These are phyloP conservation scores for Ustilago loliicola DNA, from an alignment of 1,284 basidiomycete genomes.

Conservation along the genomic window DNA sequence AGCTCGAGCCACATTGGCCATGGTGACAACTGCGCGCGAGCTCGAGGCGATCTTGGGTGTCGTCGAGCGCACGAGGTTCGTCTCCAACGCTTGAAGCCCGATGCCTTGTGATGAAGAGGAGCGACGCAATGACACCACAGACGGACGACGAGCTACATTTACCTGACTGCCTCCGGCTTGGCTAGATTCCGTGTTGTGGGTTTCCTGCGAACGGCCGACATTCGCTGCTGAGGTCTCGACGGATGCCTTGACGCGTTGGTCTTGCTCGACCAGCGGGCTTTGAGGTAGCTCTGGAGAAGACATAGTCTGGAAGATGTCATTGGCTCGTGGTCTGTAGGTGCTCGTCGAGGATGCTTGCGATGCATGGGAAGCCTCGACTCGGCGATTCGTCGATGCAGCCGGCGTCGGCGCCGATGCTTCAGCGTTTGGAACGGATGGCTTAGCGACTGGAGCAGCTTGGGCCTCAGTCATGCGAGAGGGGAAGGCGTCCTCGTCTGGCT, in stretches of 20 bases:
- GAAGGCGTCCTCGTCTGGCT: slow-evolving; percentile 53
- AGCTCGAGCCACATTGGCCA: slow-evolving; percentile 39
- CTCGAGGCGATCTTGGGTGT: slow-evolving; percentile 36
- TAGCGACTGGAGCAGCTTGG: not conserved
- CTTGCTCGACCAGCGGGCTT: not conserved
- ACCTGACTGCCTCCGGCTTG: slow-evolving; percentile 6
- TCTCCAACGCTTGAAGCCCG: slow-evolving; percentile 53
- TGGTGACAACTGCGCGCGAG: slow-evolving; percentile 7
- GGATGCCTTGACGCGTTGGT: not conserved
- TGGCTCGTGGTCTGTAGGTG: slow-evolving; percentile 42
- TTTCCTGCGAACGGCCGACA: slow-evolving; percentile 5
- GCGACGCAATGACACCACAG: slow-evolving; percentile 26
- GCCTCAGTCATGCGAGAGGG: not conserved
- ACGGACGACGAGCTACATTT: slow-evolving; percentile 9
- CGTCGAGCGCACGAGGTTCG: slow-evolving; percentile 37
- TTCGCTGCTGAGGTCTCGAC: not conserved
- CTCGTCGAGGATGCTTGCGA: slow-evolving; percentile 31
- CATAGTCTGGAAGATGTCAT: slow-evolving; percentile 49
- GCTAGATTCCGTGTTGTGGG: not conserved
- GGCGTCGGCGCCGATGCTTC: slow-evolving; percentile 6
- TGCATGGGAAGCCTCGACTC: slow-evolving; percentile 21
- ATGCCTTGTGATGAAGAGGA: slow-evolving; percentile 50
- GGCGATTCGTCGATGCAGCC: slow-evolving; percentile 18
- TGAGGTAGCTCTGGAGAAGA: not conserved
- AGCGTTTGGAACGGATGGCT: not conserved